Evolutionary conservation across 2,329 filamentous ascomycete species (phyloP).

Genomic region (Ascomycota sp.): DNA sequence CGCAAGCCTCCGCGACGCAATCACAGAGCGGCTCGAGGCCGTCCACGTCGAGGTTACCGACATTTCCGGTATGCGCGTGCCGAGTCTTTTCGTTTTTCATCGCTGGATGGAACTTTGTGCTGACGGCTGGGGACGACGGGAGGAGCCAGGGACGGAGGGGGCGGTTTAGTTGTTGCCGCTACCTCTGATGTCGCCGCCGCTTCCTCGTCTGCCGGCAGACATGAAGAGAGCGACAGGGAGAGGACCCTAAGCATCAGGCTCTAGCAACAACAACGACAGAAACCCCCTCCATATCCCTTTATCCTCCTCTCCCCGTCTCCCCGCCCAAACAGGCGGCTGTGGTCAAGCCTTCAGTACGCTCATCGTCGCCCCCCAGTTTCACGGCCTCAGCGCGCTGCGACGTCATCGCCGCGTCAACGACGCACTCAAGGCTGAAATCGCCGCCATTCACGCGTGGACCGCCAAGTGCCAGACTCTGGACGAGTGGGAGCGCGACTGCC

Average conservation of each 20-base stretch:
- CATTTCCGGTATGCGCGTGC: constrained; percentile 51
- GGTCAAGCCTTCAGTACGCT: constrained; percentile 39
- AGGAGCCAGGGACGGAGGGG: no score
- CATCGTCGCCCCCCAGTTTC: constrained; percentile 45
- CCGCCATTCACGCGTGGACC: constrained; percentile 83
- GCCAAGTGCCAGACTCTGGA: constrained; percentile 83
- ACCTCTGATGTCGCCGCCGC: no score
- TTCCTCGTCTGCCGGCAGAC: no score
- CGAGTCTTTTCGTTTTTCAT: background rate
- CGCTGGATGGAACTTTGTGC: background rate
- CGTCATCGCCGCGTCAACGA: constrained; percentile 74
- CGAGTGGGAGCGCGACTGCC: constrained; percentile 56
- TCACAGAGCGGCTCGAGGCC: constrained; percentile 51
- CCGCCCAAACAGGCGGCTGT: constrained; percentile 28
- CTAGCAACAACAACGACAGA: background rate
- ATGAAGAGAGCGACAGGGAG: no score
- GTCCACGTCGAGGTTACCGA: constrained; percentile 75
- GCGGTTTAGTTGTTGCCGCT: no score
- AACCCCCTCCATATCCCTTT: background rate
- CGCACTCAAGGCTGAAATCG: constrained; percentile 70
- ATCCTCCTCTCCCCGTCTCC: background rate
- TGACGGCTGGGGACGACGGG: no score
- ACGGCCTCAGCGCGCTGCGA: constrained; percentile 56
- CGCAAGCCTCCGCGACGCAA: constrained; percentile 44
- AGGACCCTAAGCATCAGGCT: no score